Evolutionary conservation across 2,329 filamentous ascomycete species (phyloP).

Genomic region (Clathrospora elynae): DNA sequence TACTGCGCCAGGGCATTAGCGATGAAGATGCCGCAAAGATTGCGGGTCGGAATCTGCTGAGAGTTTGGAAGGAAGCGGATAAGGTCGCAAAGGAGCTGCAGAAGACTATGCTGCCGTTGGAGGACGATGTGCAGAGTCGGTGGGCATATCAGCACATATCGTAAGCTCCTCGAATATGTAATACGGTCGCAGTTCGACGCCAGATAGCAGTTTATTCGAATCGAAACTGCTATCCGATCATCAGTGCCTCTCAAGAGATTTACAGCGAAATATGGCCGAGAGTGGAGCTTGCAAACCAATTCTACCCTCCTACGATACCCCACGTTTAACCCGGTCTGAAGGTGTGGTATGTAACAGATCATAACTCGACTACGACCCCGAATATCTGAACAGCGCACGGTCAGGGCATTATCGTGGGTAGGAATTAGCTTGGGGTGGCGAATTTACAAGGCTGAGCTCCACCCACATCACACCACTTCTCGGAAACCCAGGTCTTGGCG

Average conservation of each 20-base stretch:
- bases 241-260: no score
- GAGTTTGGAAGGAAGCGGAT: conserved; percentile 84
- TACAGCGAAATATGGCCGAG: no score
- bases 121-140: conserved; percentile 48
- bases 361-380: background rate
- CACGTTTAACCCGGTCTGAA: no score
- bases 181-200: no score
- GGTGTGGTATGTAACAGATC: no score
- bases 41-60: conserved; percentile 77
- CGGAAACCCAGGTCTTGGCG: conserved; percentile 28
- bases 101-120: conserved; percentile 50
- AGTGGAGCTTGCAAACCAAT: no score
- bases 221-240: no score
- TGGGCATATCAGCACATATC: conserved; percentile 19
- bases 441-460: conserved; percentile 11
- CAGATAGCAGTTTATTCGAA: no score
- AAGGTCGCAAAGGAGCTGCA: conserved; percentile 70
- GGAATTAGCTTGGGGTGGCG: conserved; percentile 5
- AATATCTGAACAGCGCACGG: background rate
- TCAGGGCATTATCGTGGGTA: background rate
- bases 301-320: no score
- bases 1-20: conserved; percentile 74
- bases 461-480: conserved; percentile 27
- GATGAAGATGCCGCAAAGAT: conserved; percentile 76
- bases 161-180: background rate